phyloP scores from a whole-genome alignment of 768 basidiomycete genomes.

The Boletus huronensis region DNA sequence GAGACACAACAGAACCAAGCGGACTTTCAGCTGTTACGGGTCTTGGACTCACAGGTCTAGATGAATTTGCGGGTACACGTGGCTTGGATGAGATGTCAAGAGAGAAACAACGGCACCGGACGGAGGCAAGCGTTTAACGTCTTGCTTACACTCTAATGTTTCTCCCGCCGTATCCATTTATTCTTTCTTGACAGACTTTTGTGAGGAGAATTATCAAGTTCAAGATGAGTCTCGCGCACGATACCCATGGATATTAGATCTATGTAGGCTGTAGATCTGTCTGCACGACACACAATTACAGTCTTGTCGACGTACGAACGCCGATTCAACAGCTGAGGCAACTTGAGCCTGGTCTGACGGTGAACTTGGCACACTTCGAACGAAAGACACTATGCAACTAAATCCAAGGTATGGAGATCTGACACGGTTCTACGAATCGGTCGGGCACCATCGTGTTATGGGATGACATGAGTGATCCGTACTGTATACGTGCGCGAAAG shows the following conservation, averaged over 20 bases:
- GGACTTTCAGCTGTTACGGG: conserved; percentile 27
- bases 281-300: no score
- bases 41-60: conserved; percentile 25
- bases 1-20: conserved; percentile 7
- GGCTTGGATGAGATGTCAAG: conserved; percentile 10
- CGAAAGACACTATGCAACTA: neutral
- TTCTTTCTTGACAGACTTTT: neutral
- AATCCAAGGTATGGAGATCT: neutral
- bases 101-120: conserved; percentile 9
- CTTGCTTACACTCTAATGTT: neutral
- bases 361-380: neutral
- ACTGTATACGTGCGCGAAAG: neutral
- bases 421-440: neutral
- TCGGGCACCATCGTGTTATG: neutral
- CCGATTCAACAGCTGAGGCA: neutral
- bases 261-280: neutral
- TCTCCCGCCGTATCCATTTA: neutral
- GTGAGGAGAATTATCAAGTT: neutral
- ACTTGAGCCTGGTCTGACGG: neutral
- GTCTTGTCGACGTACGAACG: neutral
- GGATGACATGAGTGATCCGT: neutral
- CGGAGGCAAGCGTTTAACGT: neutral
- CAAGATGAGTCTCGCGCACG: neutral
- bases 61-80: conserved; percentile 12
- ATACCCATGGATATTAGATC: neutral